These are phyloP conservation scores for Aspergillus campestris DNA, from an alignment of 495 filamentous ascomycete genomes.

Conservation along the genomic window DNA sequence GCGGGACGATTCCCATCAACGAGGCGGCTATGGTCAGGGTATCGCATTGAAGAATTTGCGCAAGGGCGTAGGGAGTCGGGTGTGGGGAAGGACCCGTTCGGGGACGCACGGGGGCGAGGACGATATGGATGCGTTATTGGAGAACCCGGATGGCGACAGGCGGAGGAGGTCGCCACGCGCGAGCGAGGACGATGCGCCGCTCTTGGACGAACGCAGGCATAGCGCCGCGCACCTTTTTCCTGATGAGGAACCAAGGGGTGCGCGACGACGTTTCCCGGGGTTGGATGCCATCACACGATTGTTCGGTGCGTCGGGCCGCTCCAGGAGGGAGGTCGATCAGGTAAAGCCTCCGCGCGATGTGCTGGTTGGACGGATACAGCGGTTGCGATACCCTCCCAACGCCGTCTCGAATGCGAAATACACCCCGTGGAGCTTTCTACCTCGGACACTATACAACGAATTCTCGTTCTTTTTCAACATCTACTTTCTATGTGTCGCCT, in stretches of 20 bases:
- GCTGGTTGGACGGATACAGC: slow-evolving; percentile 34
- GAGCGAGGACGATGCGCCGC: slow-evolving; percentile 59
- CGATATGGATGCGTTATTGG: slow-evolving; percentile 48
- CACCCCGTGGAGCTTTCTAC: slow-evolving; percentile 90
- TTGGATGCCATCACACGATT: slow-evolving; percentile 18
- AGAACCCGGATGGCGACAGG: slow-evolving; percentile 37
- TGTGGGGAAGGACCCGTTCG: slow-evolving; percentile 44
- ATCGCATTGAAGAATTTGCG: slow-evolving; percentile 68
- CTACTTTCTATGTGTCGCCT: slow-evolving; percentile 91
- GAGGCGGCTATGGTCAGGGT: slow-evolving; percentile 43
- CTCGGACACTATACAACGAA: slow-evolving; percentile 91
- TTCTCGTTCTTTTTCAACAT: slow-evolving; percentile 99
- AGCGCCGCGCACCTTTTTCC: slow-evolving; percentile 22
- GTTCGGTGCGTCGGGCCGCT: slow-evolving; percentile 10
- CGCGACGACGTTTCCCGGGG: slow-evolving; percentile 22
- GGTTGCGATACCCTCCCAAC: slow-evolving; percentile 52
- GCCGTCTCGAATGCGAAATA: slow-evolving; percentile 96
- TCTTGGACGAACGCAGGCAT: slow-evolving; percentile 39
- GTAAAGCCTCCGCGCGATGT: slow-evolving; percentile 35
- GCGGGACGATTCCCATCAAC: slow-evolving; percentile 28
- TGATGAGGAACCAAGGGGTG: slow-evolving; percentile 20
- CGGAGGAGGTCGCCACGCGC: slow-evolving; percentile 28
- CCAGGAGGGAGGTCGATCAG: slow-evolving; percentile 14
- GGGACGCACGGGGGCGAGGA: slow-evolving; percentile 37
- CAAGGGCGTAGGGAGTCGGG: slow-evolving; percentile 54